Conservation (phyloP, 495 filamentous ascomycete species). For the Aspergillus sclerotiicarbonarius region DNA sequence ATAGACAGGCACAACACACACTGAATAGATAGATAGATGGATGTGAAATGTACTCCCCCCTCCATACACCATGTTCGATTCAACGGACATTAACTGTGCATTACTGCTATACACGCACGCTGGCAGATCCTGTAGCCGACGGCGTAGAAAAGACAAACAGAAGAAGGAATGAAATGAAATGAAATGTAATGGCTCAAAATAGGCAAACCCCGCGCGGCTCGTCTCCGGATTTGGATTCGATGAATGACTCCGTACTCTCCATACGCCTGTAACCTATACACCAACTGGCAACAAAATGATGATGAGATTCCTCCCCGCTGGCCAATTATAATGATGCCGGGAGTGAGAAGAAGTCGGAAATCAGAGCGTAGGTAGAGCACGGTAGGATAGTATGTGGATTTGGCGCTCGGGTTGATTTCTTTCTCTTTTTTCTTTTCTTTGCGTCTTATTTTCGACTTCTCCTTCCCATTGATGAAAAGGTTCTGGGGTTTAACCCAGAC, state of each 20-base stretch:
- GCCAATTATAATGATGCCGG: no score
- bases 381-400: no score
- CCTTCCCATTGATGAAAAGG: neutral
- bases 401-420: no score
- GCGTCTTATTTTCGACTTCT: neutral
- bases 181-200: neutral
- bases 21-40: neutral
- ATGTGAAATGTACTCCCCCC: neutral
- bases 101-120: neutral
- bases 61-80: neutral
- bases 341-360: no score
- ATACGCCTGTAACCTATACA: conserved; percentile 15
- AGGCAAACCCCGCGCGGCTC: neutral
- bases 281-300: conserved; percentile 6
- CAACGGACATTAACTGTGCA: neutral
- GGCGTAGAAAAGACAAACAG: neutral
- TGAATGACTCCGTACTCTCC: conserved; percentile 11
- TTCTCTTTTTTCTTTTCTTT: no score
- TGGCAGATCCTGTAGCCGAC: neutral
- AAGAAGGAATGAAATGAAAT: neutral
- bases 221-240: neutral
- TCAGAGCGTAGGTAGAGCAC: no score
- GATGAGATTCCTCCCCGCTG: neutral
- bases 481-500: conserved; percentile 46
- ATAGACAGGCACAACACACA: no score